Conservation (phyloP, 139 green algal species). For the Diplosphaera chodatii region DNA sequence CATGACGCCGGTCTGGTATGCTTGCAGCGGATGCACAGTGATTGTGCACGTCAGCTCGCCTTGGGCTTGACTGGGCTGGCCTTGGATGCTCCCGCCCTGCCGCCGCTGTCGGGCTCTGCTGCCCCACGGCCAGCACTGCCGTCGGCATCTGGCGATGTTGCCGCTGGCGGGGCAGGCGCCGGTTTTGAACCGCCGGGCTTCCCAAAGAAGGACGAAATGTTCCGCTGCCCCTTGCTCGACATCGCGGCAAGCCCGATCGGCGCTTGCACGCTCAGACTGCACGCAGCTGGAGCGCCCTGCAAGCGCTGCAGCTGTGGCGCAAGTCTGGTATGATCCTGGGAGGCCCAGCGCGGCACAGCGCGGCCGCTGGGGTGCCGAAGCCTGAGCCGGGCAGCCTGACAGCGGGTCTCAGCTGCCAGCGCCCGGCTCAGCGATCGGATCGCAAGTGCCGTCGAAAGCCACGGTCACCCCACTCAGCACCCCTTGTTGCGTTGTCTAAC, state of each 20-base stretch:
- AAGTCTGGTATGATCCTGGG: too few relatives aligned
- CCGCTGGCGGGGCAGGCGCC: background rate
- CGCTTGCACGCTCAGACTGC: background rate
- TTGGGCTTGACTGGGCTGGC: slow-evolving; percentile 4
- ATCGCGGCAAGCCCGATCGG: background rate
- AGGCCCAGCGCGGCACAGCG: too few relatives aligned
- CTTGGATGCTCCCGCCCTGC: background rate
- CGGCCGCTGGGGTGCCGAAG: too few relatives aligned
- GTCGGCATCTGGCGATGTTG: background rate
- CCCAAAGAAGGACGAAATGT: slow-evolving; percentile 34
- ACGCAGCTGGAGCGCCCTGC: background rate
- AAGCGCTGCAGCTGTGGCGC: background rate
- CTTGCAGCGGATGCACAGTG: too few relatives aligned
- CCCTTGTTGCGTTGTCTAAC: background rate
- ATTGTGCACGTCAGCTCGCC: too few relatives aligned
- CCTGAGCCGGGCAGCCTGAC: too few relatives aligned
- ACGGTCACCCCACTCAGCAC: background rate
- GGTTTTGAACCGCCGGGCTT: slow-evolving; percentile 3
- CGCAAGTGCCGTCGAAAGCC: background rate
- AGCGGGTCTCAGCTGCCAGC: background rate
- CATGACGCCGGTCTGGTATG: background rate
- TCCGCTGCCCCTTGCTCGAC: slow-evolving; percentile 8
- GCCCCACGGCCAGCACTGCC: background rate
- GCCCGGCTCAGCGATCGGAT: background rate
- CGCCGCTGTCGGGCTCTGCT: background rate